Percentiles rank a stretch among this genome's conserved stretches.
Conservation (phyloP, 495 filamentous ascomycete species). For the Penicillium taxi region DNA sequence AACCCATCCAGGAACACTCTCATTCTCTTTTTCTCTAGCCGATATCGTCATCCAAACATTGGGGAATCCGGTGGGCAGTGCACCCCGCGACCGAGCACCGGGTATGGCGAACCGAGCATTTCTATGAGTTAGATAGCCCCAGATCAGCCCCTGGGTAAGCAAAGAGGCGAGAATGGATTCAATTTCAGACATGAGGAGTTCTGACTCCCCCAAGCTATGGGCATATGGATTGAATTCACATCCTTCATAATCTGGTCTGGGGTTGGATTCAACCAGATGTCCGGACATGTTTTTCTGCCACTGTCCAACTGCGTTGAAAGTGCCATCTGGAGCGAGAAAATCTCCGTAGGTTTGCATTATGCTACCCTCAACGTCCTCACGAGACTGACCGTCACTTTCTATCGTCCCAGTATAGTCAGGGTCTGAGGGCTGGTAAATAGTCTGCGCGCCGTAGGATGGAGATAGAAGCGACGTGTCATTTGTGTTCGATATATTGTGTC, state of each 20-base stretch:
- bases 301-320: slow-evolving; percentile 30
- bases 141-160: slow-evolving; percentile 73
- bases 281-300: slow-evolving; percentile 21
- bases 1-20: slow-evolving; percentile 52
- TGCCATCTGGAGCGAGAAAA: slow-evolving; percentile 29
- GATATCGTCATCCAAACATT: slow-evolving; percentile 52
- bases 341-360: slow-evolving; percentile 28
- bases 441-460: slow-evolving; percentile 26
- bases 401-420: slow-evolving; percentile 25
- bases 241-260: slow-evolving; percentile 39
- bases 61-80: slow-evolving; percentile 56
- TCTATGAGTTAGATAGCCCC: slow-evolving; percentile 75
- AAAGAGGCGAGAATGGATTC: slow-evolving; percentile 71
- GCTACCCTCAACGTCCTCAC: slow-evolving; percentile 9
- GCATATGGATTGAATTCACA: slow-evolving; percentile 37
- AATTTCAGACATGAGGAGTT: slow-evolving; percentile 55
- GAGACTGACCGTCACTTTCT: slow-evolving; percentile 1
- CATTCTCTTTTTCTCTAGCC: slow-evolving; percentile 31
- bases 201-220: slow-evolving; percentile 14
- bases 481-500: slow-evolving; percentile 11
- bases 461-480: slow-evolving; percentile 8
- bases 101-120: slow-evolving; percentile 72
- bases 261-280: slow-evolving; percentile 28
- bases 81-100: slow-evolving; percentile 59
- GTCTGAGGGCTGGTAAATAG: slow-evolving; percentile 24